A percentile compares a stretch with the other conserved stretches of the same genome.
phyloP scores from a whole-genome alignment of 352 stramenopile genomes.

The Globisporangium orthogonon region DNA sequence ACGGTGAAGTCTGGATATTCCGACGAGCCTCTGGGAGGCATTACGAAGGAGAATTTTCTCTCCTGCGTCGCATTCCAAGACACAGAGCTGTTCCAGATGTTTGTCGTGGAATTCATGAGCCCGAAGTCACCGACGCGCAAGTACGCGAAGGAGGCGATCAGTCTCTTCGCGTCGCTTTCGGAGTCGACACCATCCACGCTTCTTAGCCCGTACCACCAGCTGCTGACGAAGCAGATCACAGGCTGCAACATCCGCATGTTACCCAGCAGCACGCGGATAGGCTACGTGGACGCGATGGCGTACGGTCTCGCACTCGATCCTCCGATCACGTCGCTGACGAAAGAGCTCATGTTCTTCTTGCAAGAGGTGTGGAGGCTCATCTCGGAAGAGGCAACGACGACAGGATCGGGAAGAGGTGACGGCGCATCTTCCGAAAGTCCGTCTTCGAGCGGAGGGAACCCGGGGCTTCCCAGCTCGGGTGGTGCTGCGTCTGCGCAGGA shows the following conservation, averaged over 20 bases:
- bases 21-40: conserved; percentile 24
- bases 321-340: conserved; percentile 77
- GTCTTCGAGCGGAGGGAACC: conserved; percentile 6
- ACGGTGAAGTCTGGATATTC: conserved; percentile 31
- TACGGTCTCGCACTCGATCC: conserved; percentile 68
- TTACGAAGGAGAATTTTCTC: conserved; percentile 53
- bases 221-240: conserved; percentile 84
- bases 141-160: conserved; percentile 72
- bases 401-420: conserved; percentile 15
- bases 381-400: conserved; percentile 47
- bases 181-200: conserved; percentile 56
- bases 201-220: conserved; percentile 77
- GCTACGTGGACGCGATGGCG: conserved; percentile 84
- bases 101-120: conserved; percentile 85
- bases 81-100: conserved; percentile 82
- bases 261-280: conserved; percentile 54
- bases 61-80: conserved; percentile 78
- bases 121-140: conserved; percentile 55
- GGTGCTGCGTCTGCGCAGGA: conserved; percentile 59
- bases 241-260: conserved; percentile 72
- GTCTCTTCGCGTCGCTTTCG: conserved; percentile 44
- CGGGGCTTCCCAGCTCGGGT: conserved; percentile 15
- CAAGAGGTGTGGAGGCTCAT: conserved; percentile 85
- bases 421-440: conserved; percentile 13
- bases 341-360: conserved; percentile 81